These are phyloP conservation scores for Apiospora rasikravindrae DNA, from an alignment of 2,329 filamentous ascomycete species.

Conservation along the genomic window DNA sequence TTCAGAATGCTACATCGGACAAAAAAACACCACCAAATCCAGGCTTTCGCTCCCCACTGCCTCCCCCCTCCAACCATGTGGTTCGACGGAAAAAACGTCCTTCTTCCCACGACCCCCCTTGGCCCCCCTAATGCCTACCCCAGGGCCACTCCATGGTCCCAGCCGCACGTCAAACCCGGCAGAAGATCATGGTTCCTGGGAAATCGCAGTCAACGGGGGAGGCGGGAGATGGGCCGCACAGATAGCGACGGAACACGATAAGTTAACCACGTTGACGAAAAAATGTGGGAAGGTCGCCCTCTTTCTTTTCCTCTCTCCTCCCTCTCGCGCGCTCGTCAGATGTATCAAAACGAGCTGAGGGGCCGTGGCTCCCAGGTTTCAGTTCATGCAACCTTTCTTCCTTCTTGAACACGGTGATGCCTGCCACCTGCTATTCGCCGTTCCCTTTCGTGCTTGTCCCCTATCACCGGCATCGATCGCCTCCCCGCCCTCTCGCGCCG, in stretches of 20 bases:
- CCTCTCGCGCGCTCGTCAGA: background rate
- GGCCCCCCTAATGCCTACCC: background rate
- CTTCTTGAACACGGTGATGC: background rate
- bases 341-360: slow-evolving; percentile 11
- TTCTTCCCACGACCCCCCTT: background rate
- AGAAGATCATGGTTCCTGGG: slow-evolving; percentile 16
- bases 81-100: background rate
- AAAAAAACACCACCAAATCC: background rate
- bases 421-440: background rate
- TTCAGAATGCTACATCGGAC: background rate
- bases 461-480: background rate
- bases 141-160: background rate
- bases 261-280: background rate
- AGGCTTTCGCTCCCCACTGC: background rate
- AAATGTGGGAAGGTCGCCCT: background rate
- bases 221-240: background rate
- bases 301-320: background rate
- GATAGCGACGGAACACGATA: background rate
- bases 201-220: slow-evolving; percentile 8
- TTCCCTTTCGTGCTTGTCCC: background rate
- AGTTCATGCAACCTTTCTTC: slow-evolving; percentile 2
- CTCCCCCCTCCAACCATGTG: slow-evolving; percentile 9
- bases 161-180: slow-evolving; percentile 1
- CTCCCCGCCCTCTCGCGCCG: background rate
- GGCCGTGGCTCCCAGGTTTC: slow-evolving; percentile 14